Conservation (phyloP, 1,284 basidiomycete species). For the Cystobasidium sp. region DNA sequence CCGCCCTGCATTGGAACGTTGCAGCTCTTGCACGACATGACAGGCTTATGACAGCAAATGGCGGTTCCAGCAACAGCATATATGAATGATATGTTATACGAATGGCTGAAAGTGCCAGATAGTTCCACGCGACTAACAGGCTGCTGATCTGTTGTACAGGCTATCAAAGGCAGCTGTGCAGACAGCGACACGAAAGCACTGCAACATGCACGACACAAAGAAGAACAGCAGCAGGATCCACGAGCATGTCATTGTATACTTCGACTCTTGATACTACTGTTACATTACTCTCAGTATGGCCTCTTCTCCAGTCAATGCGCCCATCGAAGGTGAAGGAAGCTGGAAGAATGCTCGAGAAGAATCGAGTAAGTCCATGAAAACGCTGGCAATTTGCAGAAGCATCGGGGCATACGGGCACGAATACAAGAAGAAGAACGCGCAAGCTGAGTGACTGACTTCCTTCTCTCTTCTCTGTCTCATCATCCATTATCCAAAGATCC, state of each 20-base stretch:
- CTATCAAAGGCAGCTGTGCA: too few species aligned
- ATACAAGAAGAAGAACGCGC: neutral
- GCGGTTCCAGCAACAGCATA: too few species aligned
- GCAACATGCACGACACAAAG: neutral
- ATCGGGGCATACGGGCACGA: neutral
- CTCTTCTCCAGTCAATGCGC: neutral
- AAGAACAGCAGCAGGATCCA: neutral
- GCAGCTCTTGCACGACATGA: neutral
- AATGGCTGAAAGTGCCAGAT: too few species aligned
- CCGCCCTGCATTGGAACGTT: neutral
- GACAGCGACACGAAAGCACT: too few species aligned
- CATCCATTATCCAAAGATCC: neutral
- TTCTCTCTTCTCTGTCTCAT: neutral
- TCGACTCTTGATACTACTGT: too few species aligned
- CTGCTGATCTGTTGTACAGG: too few species aligned
- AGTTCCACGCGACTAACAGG: too few species aligned
- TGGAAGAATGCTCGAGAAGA: constrained; percentile 9
- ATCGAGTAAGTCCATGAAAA: neutral
- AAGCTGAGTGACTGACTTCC: neutral
- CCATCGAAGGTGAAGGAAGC: neutral
- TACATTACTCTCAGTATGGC: too few species aligned
- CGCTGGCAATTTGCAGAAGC: constrained; percentile 11
- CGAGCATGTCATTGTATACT: too few species aligned
- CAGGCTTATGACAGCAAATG: neutral
- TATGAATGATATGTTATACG: too few species aligned